These are phyloP conservation scores for Diaporthe ampelina DNA, from an alignment of 2,329 filamentous ascomycete genomes.

Conservation along the genomic window DNA sequence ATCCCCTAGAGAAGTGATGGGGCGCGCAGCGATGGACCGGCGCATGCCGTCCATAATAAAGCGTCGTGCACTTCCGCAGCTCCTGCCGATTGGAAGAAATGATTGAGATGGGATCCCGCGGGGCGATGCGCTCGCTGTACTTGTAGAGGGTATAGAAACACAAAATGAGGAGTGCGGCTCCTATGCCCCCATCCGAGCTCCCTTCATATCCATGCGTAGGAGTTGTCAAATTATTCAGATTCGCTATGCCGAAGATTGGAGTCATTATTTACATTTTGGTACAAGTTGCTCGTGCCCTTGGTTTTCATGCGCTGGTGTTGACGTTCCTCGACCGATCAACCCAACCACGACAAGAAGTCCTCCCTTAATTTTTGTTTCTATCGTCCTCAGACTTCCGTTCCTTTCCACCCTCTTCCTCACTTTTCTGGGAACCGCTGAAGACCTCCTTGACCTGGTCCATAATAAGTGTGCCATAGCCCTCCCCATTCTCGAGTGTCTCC, in stretches of 20 bases:
- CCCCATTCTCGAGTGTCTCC: constrained; percentile 68
- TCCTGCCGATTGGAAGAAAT: background rate
- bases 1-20: background rate
- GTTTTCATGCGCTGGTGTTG: background rate
- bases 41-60: background rate
- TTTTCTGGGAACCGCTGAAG: constrained; percentile 50
- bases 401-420: constrained; percentile 48
- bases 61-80: background rate
- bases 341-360: background rate
- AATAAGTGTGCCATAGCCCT: constrained; percentile 69
- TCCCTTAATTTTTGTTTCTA: constrained; percentile 40
- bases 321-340: background rate
- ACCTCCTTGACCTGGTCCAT: constrained; percentile 70
- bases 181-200: background rate
- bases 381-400: constrained; percentile 49
- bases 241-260: constrained; percentile 17
- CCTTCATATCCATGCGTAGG: no score
- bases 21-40: background rate
- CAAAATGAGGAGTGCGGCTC: background rate
- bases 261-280: constrained; percentile 27
- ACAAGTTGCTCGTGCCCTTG: background rate
- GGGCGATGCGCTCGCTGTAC: background rate
- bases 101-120: background rate
- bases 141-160: background rate
- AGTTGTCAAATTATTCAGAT: background rate